Base-by-base conservation (phyloP, 352 stramenopile genomes). In the Globisporangium echinulatum region DNA sequence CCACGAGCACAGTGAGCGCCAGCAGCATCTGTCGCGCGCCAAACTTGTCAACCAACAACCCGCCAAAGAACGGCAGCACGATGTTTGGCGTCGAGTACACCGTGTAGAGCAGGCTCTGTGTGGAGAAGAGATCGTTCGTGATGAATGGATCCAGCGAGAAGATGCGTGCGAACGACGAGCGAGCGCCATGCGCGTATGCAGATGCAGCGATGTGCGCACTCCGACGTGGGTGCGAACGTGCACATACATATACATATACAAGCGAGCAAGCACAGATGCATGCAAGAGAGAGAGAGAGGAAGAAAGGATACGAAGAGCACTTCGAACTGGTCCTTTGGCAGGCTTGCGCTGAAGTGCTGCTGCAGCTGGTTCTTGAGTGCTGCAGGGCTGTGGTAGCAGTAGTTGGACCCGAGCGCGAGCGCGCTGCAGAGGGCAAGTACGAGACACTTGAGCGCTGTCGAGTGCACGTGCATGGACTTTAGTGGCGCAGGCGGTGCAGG, bases 31-130 rank as follows among this genome's bases (percentile, higher is more conserved):
- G 58, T 14, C 75, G 70, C 7, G 84, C 76, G 15, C 88, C 88
- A 44, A 89, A 67, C 5, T 69, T 64, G 47, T 96, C 85, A 15
- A 94, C 79, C 5, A 96, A 64, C 42, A 81, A 68, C 6, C 88
- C 88, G 1, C 88, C 87, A 43, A 96, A 74, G 48, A 97, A 89
- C 5, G 88, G 88, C 14, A 96, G 59, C 15, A 96, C 58, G 46
- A 94, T 84, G 58, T 95, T 96, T 3, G 87, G 87, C 10, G 85
- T 78, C 53, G 76, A 87, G 67, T 94, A 94, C 25, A 94, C 58
- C 17, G 79, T 90, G 71, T 96, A 96, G 36, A 96, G 72, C 54
- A 95, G 61, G 56, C 83, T 91, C 74, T 92, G 79, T 5, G 37
- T 7, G 13, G 7, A 50, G 25, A 38, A 33, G n/a, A 49, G 3